A percentile compares a stretch with the other conserved stretches of the same genome.
Conservation (phyloP, 106 monocot species). For the Apostasia shenzhenica region DNA sequence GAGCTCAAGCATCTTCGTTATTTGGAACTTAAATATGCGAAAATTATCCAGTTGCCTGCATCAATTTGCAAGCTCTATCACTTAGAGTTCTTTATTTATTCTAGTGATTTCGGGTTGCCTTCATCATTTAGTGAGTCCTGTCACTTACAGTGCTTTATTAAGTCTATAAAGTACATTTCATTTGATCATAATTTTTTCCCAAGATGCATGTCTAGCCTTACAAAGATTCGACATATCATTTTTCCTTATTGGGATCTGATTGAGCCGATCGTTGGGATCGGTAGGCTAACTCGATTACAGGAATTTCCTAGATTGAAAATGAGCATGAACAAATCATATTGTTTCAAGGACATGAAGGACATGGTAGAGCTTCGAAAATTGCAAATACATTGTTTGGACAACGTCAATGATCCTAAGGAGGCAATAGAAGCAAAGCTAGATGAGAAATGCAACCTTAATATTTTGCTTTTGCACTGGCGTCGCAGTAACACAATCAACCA, state of each 20-base stretch:
- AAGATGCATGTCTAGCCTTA: conserved; percentile 1
- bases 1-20: conserved; percentile 24
- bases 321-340: not conserved
- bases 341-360: conserved; percentile 6
- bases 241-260: not conserved
- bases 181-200: not conserved
- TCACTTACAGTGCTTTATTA: not conserved
- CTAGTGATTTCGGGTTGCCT: too few species aligned
- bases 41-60: conserved; percentile 8
- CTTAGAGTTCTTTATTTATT: too few species aligned
- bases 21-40: conserved; percentile 1
- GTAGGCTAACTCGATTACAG: conserved; percentile 9
- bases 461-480: too few species aligned
- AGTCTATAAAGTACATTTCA: not conserved
- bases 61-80: too few species aligned
- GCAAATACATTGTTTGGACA: conserved; percentile 3
- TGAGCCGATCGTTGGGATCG: not conserved
- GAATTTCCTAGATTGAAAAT: not conserved
- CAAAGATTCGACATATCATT: conserved; percentile 1
- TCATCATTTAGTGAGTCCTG: not conserved
- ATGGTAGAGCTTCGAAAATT: conserved; percentile 10
- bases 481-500: not conserved
- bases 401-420: conserved; percentile 6
- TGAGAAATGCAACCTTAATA: conserved; percentile 14
- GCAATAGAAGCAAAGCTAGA: conserved; percentile 11